These are phyloP conservation scores for Rhodotorula toruloides DNA, from an alignment of 768 basidiomycete genomes.

Conservation along the genomic window DNA sequence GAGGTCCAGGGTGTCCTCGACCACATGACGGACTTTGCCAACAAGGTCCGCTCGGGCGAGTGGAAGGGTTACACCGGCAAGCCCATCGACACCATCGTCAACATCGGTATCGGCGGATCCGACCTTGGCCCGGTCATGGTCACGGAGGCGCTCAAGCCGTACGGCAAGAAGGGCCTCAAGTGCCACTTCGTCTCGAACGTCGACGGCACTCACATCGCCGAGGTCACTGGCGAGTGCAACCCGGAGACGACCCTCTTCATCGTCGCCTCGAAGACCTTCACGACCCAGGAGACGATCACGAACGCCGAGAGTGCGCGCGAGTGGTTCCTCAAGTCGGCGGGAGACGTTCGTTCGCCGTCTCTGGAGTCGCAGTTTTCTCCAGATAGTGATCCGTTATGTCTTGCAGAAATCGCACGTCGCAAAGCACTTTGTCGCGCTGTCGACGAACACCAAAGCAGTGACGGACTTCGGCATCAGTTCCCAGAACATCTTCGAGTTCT, in stretches of 20 bases:
- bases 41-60: conserved; percentile 71
- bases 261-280: conserved; percentile 98
- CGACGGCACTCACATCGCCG: conserved; percentile 94
- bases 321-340: conserved; percentile 84
- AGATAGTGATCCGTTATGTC: neutral
- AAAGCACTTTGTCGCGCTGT: conserved; percentile 97
- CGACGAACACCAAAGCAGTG: conserved; percentile 91
- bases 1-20: conserved; percentile 76
- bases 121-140: conserved; percentile 99
- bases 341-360: conserved; percentile 54
- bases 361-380: neutral
- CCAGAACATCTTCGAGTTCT: conserved; percentile 98
- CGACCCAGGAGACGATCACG: conserved; percentile 99
- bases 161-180: conserved; percentile 79
- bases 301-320: conserved; percentile 88
- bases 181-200: conserved; percentile 94
- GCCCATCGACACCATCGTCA: conserved; percentile 86
- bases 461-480: conserved; percentile 84
- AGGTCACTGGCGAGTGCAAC: conserved; percentile 72
- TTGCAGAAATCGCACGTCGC: conserved; percentile 73
- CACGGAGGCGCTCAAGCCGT: conserved; percentile 90
- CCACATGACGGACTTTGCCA: conserved; percentile 87
- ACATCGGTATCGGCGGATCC: conserved; percentile 98
- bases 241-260: conserved; percentile 94
- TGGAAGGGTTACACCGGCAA: conserved; percentile 99